Conservation (phyloP, 2,329 filamentous ascomycete species). For the Fusarium mangiferae region DNA sequence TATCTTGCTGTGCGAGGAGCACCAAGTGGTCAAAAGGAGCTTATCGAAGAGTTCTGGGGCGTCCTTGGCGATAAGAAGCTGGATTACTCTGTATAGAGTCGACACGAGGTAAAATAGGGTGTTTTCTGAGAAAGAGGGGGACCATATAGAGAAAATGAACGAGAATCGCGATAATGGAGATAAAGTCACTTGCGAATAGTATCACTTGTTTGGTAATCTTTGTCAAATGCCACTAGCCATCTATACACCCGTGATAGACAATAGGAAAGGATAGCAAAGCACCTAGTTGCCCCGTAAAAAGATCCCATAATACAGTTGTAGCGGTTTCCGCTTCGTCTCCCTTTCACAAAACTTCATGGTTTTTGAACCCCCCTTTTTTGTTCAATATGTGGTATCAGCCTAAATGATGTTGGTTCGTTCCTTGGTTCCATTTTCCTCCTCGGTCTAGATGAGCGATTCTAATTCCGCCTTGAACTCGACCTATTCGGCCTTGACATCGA, state of each 20-base stretch:
- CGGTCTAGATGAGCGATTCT: background rate
- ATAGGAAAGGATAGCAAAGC: slow-evolving; percentile 29
- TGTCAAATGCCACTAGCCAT: slow-evolving; percentile 30
- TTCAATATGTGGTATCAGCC: slow-evolving; percentile 38
- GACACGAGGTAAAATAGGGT: background rate
- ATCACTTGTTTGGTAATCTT: slow-evolving; percentile 14
- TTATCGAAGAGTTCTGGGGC: slow-evolving; percentile 73
- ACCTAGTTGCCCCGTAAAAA: slow-evolving; percentile 35
- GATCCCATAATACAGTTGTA: slow-evolving; percentile 40
- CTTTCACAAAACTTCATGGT: background rate
- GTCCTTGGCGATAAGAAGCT: slow-evolving; percentile 66
- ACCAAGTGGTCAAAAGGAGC: slow-evolving; percentile 66
- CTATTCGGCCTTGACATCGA: slow-evolving; percentile 64
- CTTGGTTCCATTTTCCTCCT: slow-evolving; percentile 1
- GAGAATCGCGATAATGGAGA: background rate
- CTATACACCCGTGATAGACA: slow-evolving; percentile 26
- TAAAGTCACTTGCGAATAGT: slow-evolving; percentile 2
- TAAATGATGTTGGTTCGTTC: background rate
- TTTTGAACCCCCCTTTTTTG: slow-evolving; percentile 16
- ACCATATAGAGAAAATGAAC: slow-evolving; percentile 10
- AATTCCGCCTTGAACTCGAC: slow-evolving; percentile 61
- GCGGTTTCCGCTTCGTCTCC: slow-evolving; percentile 14
- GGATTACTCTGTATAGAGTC: slow-evolving; percentile 54
- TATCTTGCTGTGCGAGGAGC: slow-evolving; percentile 73
- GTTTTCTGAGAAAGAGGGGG: background rate